Percentiles rank a stretch among this genome's conserved stretches.
phyloP scores from a whole-genome alignment of 495 filamentous ascomycete species.

The Friedmanniomyces simplex region DNA sequence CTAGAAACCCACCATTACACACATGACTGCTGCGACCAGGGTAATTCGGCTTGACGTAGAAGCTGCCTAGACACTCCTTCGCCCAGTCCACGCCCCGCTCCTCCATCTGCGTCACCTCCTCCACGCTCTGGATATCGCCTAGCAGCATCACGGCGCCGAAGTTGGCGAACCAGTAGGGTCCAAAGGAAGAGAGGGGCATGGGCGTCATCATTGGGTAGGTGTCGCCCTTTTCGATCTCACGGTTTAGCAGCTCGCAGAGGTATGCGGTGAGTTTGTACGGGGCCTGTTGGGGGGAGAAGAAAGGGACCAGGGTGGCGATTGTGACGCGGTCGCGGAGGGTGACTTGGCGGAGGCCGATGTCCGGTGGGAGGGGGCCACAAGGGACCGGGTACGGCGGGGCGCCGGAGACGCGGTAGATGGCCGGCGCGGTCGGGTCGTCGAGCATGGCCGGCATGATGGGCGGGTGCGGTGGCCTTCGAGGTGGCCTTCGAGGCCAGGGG shows the following conservation, averaged over 20 bases:
- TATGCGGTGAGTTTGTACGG: constrained; percentile 67
- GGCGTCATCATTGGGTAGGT: constrained; percentile 85
- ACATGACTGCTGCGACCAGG: constrained; percentile 92
- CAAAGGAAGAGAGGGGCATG: constrained; percentile 65
- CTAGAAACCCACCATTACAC: constrained; percentile 91
- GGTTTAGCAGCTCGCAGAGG: constrained; percentile 77
- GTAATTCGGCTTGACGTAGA: constrained; percentile 97
- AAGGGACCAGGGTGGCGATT: constrained; percentile 81
- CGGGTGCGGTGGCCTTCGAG: background rate
- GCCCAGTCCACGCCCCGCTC: constrained; percentile 62
- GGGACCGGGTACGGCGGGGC: constrained; percentile 53
- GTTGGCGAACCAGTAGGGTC: constrained; percentile 89
- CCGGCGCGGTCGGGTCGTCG: constrained; percentile 58
- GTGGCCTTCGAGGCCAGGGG: background rate
- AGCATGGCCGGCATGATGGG: constrained; percentile 73
- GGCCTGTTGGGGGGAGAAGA: constrained; percentile 62
- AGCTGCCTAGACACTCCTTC: constrained; percentile 79
- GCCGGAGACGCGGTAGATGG: constrained; percentile 55
- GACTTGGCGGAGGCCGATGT: constrained; percentile 70
- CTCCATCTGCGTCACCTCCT: constrained; percentile 48
- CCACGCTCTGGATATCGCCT: constrained; percentile 59
- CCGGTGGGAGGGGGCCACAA: constrained; percentile 50
- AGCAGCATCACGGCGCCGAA: constrained; percentile 91
- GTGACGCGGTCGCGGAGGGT: constrained; percentile 84
- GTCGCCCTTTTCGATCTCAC: constrained; percentile 91